A percentile compares a stretch with the other conserved stretches of the same genome.
phyloP scores from a whole-genome alignment of 2,329 filamentous ascomycete genomes.

The Cyanodermella asteris region DNA sequence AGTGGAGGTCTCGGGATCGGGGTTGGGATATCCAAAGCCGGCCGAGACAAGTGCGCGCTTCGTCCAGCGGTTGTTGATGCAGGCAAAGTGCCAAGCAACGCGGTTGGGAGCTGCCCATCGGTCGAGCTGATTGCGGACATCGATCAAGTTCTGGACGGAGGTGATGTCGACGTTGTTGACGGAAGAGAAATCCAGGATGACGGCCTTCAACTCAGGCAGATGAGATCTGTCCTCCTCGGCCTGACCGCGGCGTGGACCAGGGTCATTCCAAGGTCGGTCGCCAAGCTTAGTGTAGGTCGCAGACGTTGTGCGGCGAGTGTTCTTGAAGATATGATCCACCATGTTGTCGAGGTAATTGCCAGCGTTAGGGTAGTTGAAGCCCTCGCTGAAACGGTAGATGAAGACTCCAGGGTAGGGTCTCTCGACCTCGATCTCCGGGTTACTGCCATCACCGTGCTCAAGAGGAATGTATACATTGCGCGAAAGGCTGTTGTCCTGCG shows the following conservation, averaged over 20 bases:
- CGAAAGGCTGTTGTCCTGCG: no score
- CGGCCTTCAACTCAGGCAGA: slow-evolving; percentile 56
- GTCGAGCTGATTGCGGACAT: slow-evolving; percentile 85
- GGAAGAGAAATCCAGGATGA: slow-evolving; percentile 81
- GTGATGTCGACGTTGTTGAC: slow-evolving; percentile 92
- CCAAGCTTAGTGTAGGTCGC: slow-evolving; percentile 41
- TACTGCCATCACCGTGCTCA: slow-evolving; percentile 72
- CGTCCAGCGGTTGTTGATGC: slow-evolving; percentile 83
- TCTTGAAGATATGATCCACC: slow-evolving; percentile 40
- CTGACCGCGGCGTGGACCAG: slow-evolving; percentile 44
- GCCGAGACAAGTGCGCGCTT: slow-evolving; percentile 72
- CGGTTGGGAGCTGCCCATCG: slow-evolving; percentile 56
- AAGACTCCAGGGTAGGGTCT: slow-evolving; percentile 80
- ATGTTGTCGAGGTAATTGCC: slow-evolving; percentile 71
- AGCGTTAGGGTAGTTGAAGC: slow-evolving; percentile 91
- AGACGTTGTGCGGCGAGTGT: slow-evolving; percentile 57
- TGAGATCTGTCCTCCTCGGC: slow-evolving; percentile 24
- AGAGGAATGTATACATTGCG: slow-evolving; percentile 76
- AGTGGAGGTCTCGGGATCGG: slow-evolving; percentile 18
- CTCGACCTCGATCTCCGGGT: slow-evolving; percentile 59
- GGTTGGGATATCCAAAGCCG: slow-evolving; percentile 67
- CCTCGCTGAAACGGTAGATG: slow-evolving; percentile 85
- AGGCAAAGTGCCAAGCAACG: slow-evolving; percentile 93
- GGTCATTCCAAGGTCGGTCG: slow-evolving; percentile 89
- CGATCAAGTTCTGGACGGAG: slow-evolving; percentile 76